Evolutionary conservation across 495 filamentous ascomycete species (phyloP).

Genomic region (Penicillium paxilli): DNA sequence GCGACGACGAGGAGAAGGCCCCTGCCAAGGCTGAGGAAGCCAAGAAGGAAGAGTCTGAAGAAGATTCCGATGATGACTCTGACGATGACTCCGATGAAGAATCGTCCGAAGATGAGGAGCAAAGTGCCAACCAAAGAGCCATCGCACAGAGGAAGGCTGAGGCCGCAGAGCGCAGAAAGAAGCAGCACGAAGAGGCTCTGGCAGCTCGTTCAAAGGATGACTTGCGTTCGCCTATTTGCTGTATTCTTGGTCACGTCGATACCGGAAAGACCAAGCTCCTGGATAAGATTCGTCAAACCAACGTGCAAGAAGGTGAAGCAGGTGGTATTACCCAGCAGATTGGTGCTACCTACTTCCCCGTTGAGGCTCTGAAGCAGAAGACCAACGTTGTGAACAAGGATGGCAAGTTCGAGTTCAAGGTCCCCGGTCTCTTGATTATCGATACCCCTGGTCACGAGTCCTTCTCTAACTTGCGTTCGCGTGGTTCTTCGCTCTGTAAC

Average conservation of each 20-base stretch:
- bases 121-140: slow-evolving; percentile 64
- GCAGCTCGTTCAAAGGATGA: slow-evolving; percentile 91
- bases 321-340: slow-evolving; percentile 99
- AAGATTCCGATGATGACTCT: slow-evolving; percentile 41
- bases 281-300: slow-evolving; percentile 98
- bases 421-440: slow-evolving; percentile 94
- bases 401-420: slow-evolving; percentile 91
- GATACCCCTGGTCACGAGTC: slow-evolving; percentile 99
- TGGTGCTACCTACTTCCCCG: slow-evolving; percentile 98
- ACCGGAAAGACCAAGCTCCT: slow-evolving; percentile 99
- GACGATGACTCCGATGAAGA: slow-evolving; percentile 54
- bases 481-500: slow-evolving; percentile 97
- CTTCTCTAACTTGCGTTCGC: slow-evolving; percentile 94
- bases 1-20: slow-evolving; percentile 64
- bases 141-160: slow-evolving; percentile 79
- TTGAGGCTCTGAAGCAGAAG: slow-evolving; percentile 88
- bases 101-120: slow-evolving; percentile 67
- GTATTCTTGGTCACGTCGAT: slow-evolving; percentile 99
- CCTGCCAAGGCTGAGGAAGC: slow-evolving; percentile 4
- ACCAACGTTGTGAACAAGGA: slow-evolving; percentile 91
- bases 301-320: slow-evolving; percentile 98
- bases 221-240: slow-evolving; percentile 96
- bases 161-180: slow-evolving; percentile 83
- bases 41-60: slow-evolving; percentile 25
- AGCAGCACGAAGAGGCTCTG: slow-evolving; percentile 86